Base-by-base conservation (phyloP, 2,329 filamentous ascomycete species). In the Phialemoniopsis sp. region DNA sequence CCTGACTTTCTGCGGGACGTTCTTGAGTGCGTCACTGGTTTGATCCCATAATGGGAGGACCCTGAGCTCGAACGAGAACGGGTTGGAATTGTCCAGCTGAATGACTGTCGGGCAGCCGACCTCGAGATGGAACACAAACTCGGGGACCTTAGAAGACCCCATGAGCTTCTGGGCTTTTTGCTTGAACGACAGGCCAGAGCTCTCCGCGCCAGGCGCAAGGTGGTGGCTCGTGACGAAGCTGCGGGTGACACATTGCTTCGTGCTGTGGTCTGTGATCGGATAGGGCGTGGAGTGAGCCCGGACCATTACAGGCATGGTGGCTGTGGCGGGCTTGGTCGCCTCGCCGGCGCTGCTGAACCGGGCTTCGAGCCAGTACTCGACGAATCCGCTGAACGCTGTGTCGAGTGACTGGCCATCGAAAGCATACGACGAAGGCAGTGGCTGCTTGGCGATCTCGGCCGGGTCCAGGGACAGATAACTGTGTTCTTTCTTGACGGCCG, bases 281-380 rank as follows among this genome's bases (percentile, higher is more conserved):
- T 46, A 34, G 0, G 49, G 26, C 0, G 42, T 41, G 1, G 41
- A 43, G 2, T 29, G 2, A 2, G 34, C 31, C 6, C 61, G 15
- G 3, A 13, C 43, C 8, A 63, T 13, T 0, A 58, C 60, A 2
- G 56, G 30, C 0, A 29, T 44, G 2, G 8, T 48, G 34, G 4
- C 8, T 32, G 3, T 10, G 17, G 2, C 26, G 37, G 3, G 37
- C 18, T 0, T 21, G 34, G 1, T 38, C 44, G 30, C 29, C 30
- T 21, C 45, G 46, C 5, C n/a, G 37, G 3, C 65, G 29, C 3
- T 46, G 42, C 21, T 6, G 21, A 26, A 26, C 21, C 21, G 21
- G 0, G 61, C 60, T 26, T 58, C 41, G 2, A 68, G 41, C 10
- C 49, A 54, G 32, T 67, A 67, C 33, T 68, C 59, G n/a, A 62